These are phyloP conservation scores for Nothopassalora personata DNA, from an alignment of 2,329 filamentous ascomycete genomes.

Conservation along the genomic window DNA sequence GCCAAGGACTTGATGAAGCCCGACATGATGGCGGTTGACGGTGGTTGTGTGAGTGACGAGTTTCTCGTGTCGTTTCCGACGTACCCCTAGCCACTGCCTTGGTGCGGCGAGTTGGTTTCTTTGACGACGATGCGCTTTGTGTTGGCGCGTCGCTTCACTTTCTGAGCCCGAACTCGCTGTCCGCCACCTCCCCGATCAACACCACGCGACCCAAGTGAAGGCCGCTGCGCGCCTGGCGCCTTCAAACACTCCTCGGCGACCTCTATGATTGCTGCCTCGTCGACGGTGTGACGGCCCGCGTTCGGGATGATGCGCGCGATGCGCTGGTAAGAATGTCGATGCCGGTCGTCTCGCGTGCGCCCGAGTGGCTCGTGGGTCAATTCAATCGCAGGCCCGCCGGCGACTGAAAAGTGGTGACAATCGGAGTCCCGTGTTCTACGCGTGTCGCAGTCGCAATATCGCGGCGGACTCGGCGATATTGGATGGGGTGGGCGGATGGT, in stretches of 20 bases:
- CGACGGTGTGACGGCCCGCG: slow-evolving; percentile 18
- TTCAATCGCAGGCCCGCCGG: slow-evolving; percentile 30
- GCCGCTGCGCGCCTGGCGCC: slow-evolving; percentile 25
- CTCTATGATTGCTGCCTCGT: slow-evolving; percentile 12
- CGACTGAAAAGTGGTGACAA: slow-evolving; percentile 20
- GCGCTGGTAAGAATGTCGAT: slow-evolving; percentile 20
- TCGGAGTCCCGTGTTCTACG: slow-evolving; percentile 12
- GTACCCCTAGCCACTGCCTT: slow-evolving; percentile 2
- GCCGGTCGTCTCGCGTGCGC: slow-evolving; percentile 8
- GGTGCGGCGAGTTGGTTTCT: neutral
- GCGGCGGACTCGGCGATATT: slow-evolving; percentile 19
- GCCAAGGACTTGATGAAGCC: slow-evolving; percentile 91
- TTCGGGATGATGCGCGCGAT: slow-evolving; percentile 23
- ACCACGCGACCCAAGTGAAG: slow-evolving; percentile 29
- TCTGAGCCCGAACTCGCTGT: slow-evolving; percentile 4
- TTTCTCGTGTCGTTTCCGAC: neutral
- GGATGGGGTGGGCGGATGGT: slow-evolving; percentile 22
- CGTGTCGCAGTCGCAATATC: slow-evolving; percentile 9
- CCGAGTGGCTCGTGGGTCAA: slow-evolving; percentile 18
- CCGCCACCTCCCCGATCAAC: slow-evolving; percentile 28
- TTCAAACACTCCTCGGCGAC: slow-evolving; percentile 10
- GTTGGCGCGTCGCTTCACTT: slow-evolving; percentile 5
- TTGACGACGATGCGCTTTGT: slow-evolving; percentile 6
- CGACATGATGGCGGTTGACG: slow-evolving; percentile 64
- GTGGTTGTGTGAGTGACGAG: slow-evolving; percentile 1